phyloP scores from a whole-genome alignment of 2,329 filamentous ascomycete genomes.

The Diaporthe citri region DNA sequence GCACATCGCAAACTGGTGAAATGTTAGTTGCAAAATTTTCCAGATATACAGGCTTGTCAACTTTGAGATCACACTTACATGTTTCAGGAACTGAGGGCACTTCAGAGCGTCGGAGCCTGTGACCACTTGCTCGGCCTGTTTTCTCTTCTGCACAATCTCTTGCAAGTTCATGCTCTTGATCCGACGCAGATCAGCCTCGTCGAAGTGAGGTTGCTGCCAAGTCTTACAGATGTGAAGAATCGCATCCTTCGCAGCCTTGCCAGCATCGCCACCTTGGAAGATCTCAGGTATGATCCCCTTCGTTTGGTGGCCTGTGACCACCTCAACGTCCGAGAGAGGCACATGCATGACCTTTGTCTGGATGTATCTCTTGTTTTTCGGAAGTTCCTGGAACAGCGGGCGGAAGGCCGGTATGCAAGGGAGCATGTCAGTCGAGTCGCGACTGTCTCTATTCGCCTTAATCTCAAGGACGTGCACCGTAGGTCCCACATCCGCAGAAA shows the following conservation, averaged over 20 bases:
- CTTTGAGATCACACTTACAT: slow-evolving; percentile 71
- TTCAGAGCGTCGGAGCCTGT: slow-evolving; percentile 73
- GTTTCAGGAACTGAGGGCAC: slow-evolving; percentile 87
- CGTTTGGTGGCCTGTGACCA: slow-evolving; percentile 78
- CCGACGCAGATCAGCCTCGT: slow-evolving; percentile 84
- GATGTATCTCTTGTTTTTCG: slow-evolving; percentile 75
- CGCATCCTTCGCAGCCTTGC: slow-evolving; percentile 72
- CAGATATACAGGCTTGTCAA: too few relatives aligned
- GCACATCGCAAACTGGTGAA: slow-evolving; percentile 88
- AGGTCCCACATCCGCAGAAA: slow-evolving; percentile 65
- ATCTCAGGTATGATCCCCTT: slow-evolving; percentile 72
- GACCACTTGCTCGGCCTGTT: slow-evolving; percentile 72
- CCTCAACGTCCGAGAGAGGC: slow-evolving; percentile 83
- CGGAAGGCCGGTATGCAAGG: slow-evolving; percentile 84
- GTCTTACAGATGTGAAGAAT: slow-evolving; percentile 77
- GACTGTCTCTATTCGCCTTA: slow-evolving; percentile 73
- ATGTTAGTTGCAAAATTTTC: slow-evolving; percentile 45
- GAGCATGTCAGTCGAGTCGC: slow-evolving; percentile 86
- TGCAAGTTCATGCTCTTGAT: slow-evolving; percentile 87
- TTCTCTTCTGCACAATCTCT: slow-evolving; percentile 81
- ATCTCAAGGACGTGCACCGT: slow-evolving; percentile 85
- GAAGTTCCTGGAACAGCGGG: slow-evolving; percentile 74
- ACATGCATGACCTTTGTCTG: slow-evolving; percentile 77
- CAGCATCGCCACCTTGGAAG: slow-evolving; percentile 64
- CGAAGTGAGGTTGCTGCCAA: slow-evolving; percentile 82